phyloP scores from a whole-genome alignment of 2,329 filamentous ascomycete genomes.

The Colletotrichum acutatum region DNA sequence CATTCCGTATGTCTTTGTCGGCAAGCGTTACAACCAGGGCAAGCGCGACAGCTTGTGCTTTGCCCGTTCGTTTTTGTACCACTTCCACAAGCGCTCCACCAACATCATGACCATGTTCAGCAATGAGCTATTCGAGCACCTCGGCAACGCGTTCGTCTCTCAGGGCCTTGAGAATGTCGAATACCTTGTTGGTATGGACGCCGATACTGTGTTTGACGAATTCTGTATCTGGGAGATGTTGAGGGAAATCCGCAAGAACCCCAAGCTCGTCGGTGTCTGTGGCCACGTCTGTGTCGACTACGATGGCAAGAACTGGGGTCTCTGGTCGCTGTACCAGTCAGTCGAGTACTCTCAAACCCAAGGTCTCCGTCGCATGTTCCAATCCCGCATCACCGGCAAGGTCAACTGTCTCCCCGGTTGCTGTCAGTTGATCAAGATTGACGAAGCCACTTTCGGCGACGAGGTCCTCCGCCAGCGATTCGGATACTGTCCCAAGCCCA shows the following conservation, averaged over 20 bases:
- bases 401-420: slow-evolving; percentile 61
- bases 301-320: slow-evolving; percentile 51
- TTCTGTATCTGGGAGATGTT: slow-evolving; percentile 57
- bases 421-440: slow-evolving; percentile 61
- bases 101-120: slow-evolving; percentile 58
- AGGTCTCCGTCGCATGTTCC: slow-evolving; percentile 59
- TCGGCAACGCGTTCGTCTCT: slow-evolving; percentile 51
- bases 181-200: slow-evolving; percentile 59
- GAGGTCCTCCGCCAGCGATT: slow-evolving; percentile 57
- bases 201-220: slow-evolving; percentile 58
- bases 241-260: slow-evolving; percentile 53
- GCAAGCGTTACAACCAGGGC: slow-evolving; percentile 61
- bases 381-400: slow-evolving; percentile 60
- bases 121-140: slow-evolving; percentile 53
- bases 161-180: slow-evolving; percentile 53
- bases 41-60: slow-evolving; percentile 62
- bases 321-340: slow-evolving; percentile 59
- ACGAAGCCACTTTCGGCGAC: slow-evolving; percentile 60
- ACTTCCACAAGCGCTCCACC: slow-evolving; percentile 56
- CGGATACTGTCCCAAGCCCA: slow-evolving; percentile 60
- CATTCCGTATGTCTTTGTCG: slow-evolving; percentile 58
- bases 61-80: slow-evolving; percentile 59
- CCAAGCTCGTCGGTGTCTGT: slow-evolving; percentile 57
- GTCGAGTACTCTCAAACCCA: slow-evolving; percentile 61
- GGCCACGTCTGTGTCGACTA: slow-evolving; percentile 61